Base-by-base conservation (phyloP, 129 eudicot genomes). In the Rutidosis leptorrhynchoides region DNA sequence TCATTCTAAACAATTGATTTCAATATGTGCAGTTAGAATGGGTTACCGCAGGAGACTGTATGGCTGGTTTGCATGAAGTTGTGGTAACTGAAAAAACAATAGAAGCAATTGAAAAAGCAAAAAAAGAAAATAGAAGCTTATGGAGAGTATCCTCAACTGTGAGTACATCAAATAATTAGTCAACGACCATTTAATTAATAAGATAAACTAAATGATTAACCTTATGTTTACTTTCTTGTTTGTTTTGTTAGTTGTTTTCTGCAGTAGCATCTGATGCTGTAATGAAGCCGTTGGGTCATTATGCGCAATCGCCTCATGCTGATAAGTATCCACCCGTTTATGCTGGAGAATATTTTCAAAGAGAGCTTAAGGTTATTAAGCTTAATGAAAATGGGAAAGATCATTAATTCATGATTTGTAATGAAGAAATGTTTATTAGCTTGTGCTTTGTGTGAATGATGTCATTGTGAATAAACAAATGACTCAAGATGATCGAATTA, bases 51-150 rank as follows among this genome's bases (percentile, higher is more conserved):
- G 97, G 97, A 51, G 97, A 90, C 20, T 90, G 97, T 82, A 77
- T 90, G 72, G 97, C 97, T 17, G 97, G 97, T 30, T 87, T 90
- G 93, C 97, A 90, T 77, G 97, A 90, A 79, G 97, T 90, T 60
- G 88, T 90, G 28, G 97, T 90, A 66, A 90, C 88, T 42, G 70
- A 85, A 12, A 86, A 84, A 73, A 90, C 93, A 33, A 60, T 71
- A 5, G 90, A 84, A 40, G 95, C 95, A 57, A 83, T 87, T 54
- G 75, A 79, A 69, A 25, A 45, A 64, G 95, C 95, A 25, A 20
- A 42, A 43, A 77, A 87, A 74, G 85, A 81, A 70, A 87, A 83
- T 17, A 87, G 86, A 73, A 87, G 97, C 80, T 80, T 90, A 7
- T 90, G 97, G 97, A 81, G 97, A 72, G 95, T 90, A 26, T 90